Evolutionary conservation across 2,329 filamentous ascomycete species (phyloP).

Genomic region (Coniella vitis): DNA sequence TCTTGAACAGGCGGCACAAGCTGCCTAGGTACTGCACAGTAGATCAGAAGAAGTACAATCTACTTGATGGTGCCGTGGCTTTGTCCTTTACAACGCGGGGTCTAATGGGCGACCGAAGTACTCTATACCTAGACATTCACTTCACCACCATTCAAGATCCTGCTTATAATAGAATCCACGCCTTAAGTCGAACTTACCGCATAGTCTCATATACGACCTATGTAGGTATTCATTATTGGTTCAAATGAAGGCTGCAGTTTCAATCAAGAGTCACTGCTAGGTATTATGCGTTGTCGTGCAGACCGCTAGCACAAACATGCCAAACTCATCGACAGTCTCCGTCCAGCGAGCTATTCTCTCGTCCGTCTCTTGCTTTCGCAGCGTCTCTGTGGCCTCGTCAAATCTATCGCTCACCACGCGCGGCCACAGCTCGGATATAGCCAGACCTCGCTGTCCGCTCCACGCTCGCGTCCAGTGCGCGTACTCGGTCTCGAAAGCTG

Average conservation of each 20-base stretch:
- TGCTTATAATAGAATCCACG: no score
- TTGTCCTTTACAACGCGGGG: no score
- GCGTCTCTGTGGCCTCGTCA: background rate
- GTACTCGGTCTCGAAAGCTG: background rate
- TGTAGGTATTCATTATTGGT: no score
- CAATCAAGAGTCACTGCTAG: background rate
- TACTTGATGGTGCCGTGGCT: no score
- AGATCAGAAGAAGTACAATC: no score
- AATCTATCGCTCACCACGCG: background rate
- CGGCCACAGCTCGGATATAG: background rate
- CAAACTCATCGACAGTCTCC: background rate
- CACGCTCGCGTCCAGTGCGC: background rate
- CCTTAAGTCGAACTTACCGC: no score
- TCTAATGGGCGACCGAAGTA: no score
- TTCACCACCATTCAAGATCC: no score
- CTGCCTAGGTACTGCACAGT: no score
- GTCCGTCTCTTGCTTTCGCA: background rate
- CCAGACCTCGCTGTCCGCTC: background rate
- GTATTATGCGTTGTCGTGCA: background rate
- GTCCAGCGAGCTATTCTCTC: background rate
- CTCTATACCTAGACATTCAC: no score
- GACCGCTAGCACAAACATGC: conserved; percentile 1
- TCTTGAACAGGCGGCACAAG: background rate
- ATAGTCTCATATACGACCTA: no score
- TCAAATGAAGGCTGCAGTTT: no score